These are phyloP conservation scores for Tilletia setariae DNA, from an alignment of 1,284 basidiomycete species.

Conservation along the genomic window DNA sequence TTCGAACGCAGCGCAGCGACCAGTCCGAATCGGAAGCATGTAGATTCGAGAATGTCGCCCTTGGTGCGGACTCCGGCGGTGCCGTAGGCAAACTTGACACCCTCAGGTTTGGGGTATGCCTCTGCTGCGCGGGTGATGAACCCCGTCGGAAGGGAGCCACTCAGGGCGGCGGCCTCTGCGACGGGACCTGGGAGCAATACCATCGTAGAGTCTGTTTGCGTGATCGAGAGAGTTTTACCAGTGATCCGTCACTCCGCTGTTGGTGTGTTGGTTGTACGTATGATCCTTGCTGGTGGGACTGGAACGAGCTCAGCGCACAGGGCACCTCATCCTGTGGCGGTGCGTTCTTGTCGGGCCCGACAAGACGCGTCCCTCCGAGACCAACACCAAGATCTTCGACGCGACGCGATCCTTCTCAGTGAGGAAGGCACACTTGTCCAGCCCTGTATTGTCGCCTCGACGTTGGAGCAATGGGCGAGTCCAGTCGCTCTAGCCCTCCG, in stretches of 20 bases:
- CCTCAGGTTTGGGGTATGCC: conserved; percentile 57
- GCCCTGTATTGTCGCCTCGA: too few species aligned
- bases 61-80: conserved; percentile 91
- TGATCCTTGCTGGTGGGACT: background rate
- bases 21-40: conserved; percentile 87
- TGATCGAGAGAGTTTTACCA: background rate
- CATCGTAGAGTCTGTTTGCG: background rate
- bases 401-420: too few species aligned
- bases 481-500: too few species aligned
- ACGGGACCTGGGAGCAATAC: conserved; percentile 2
- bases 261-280: background rate
- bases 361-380: too few species aligned
- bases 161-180: conserved; percentile 6
- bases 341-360: too few species aligned
- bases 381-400: too few species aligned
- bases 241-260: background rate
- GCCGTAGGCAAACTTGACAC: conserved; percentile 73
- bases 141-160: conserved; percentile 13
- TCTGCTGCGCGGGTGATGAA: conserved; percentile 27
- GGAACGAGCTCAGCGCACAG: too few species aligned
- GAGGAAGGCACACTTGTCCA: too few species aligned
- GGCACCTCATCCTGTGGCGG: too few species aligned
- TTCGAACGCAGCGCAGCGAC: conserved; percentile 87
- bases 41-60: conserved; percentile 75
- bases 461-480: too few species aligned